Evolutionary conservation across 2,329 filamentous ascomycete genomes (phyloP), one percentile per base, ranked within the genome.

Genomic region (Chaetoscypha palmicola): DNA sequence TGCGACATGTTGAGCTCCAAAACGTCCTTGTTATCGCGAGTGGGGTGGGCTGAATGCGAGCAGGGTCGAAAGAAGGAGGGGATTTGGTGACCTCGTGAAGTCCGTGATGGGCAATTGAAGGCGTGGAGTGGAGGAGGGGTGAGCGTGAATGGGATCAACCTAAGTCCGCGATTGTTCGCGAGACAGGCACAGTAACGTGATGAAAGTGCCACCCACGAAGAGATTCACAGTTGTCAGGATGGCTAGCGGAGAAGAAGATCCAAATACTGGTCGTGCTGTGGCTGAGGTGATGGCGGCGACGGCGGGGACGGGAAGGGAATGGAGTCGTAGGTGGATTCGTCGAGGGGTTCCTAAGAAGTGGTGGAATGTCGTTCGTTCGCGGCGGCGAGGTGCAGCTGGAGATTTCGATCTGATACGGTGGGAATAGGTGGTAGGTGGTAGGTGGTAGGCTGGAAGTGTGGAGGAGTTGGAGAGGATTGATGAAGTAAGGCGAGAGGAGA

Each of bases 1-100:
- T 89, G 83, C 75, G 87, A 89, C 89, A 95, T 94, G 30, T 58
- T 69, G 55, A 52, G 49, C 54, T 49, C 55, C 60, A 57, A 63
- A 58, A 56, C 53, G 48, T 47, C 36, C 43, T 50, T 49, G 51
- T 40, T 59, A 69, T 67, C 61, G 64, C 58, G 62, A 64, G 52
- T 62, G 64, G 43, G 62, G 64, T 50, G 62, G 65, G 51, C 60
- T 67, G 56, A 55, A 59, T 60, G 66, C 69, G 60, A 72, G 66
- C 51, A 69, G 65, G 52, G 65, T 65, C 58, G 66, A 68, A 53
- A n/a, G n/a, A n/a, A 63, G 60, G 57, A 62, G 66, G 58, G 57
- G 59, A 49, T 58, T 55, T 48, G 62, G 57, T 53, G 59, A 58
- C 58, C 60, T 62, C 63, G 65, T 66, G 61, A 66, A 66, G 68